Base-by-base conservation (phyloP, 2,329 filamentous ascomycete genomes). In the Trichoderma pleuroti region DNA sequence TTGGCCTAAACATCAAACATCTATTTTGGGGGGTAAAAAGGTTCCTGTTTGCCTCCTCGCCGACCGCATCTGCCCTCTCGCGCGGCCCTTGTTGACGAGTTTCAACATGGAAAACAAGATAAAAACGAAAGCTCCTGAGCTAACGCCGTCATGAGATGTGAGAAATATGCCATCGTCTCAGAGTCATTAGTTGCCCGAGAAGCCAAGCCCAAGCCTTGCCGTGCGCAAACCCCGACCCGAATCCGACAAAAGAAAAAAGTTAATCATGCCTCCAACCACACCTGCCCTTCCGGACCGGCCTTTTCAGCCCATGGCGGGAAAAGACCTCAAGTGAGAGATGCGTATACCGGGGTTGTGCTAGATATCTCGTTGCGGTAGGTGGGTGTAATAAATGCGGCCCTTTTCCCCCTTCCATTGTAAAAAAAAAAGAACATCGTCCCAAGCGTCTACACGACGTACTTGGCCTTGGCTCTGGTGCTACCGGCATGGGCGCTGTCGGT, bases 391-490 rank as follows among this genome's bases (percentile, higher is more conserved):
- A 71, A 73, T 72, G 72, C 72, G 72, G 71, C 75, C 70, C 72
- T 71, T 72, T 39, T 57, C 61, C 60, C 70, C 26, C 34, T 42
- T 39, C 69, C 46, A 70, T 59, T 36, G 7, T 60, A 49, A 8
- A 66, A 57, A 62, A 21, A 46, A 28, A 28, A 46, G 5, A 28
- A 8, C 18, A 3, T 39, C 11, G 49, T 63, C 60, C 67, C 66
- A 18, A 7, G n/a, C 16, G 10, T 34, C 86, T 91, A 98, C 78
- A 94, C 94, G 64, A 87, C 86, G 82, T 93, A 93, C 87, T 98
- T 99, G 77, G 96, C 93, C 87, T 97, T 98, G 70, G 96, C 96
- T 77, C 97, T 91, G 72, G 93, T 97, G 84, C 94, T 98, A 75
- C 96, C 96, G 72, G 92, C 90, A 81, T 97, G 92, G 46, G 96